Evolutionary conservation across 2,329 filamentous ascomycete genomes (phyloP), one percentile per base, ranked within the genome.

Genomic region (Cladosporium sp.): DNA sequence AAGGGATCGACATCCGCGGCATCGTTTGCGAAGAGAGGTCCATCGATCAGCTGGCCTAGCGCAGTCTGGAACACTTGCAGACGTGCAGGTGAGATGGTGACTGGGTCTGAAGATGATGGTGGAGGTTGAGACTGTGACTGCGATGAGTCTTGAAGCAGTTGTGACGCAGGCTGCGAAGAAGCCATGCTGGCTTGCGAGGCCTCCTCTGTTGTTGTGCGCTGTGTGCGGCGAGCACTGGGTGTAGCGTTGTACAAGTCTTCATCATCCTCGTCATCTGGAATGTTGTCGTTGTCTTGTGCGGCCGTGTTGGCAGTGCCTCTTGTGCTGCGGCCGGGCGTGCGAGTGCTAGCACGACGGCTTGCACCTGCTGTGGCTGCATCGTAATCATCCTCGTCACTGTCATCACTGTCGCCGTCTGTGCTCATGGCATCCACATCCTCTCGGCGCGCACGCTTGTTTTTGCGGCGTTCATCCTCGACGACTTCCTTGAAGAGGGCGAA

Each of bases 401-500:
- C 35, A 14, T 56, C 61, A 23, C 68, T 69, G 11, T 86, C 85
- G 46, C 85, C 86, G 26, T 88, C 75, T 74, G 88, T 76, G 7
- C 80, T 82, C 79, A 83, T 81, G 16, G 78, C 80, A 59, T 85
- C 86, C 62, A 82, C 82, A 64, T 86, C 83, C 37, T 84, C 83
- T 33, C 85, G 83, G 6, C 86, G 90, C 72, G 91, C 89, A 78
- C 92, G 89, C 72, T 93, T 87, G 79, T 95, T 90, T 83, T 94
- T 95, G 71, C 89, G 86, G 66, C 93, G 91, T 77, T 93, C 89
- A 69, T 86, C 84, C 70, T 87, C 85, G 3, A 97, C 85, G 0
- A 99, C 89, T 80, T 99, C 95, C 78, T 98, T 98, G 85, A 99
- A 99, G 40, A 99, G 85, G 2, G 95, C 96, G 75, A 97, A 99